Base-by-base conservation (phyloP, 805 yeast species). In the Candida manassasensis region DNA sequence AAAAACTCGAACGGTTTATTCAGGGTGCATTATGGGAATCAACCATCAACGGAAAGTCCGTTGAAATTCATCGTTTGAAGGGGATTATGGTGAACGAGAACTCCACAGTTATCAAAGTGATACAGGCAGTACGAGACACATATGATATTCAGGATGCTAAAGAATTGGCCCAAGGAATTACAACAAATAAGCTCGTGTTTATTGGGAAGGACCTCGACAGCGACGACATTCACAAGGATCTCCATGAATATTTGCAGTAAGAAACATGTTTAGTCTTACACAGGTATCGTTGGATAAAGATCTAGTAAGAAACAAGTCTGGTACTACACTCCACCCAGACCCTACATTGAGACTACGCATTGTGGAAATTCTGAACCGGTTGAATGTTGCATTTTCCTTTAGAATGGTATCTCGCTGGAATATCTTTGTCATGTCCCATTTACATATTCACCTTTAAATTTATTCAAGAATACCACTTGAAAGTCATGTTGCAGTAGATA, bases 111-210 rank as follows among this genome's bases (percentile, higher is more conserved):
- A 77, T 71, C 15, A 70, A 74, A 43, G 84, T 88, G 6, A 61
- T 93, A 8, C 98, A 93, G 55, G 97, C 95, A 9, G 98, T 93
- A 0, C 69, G 97, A 40, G 93, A 88, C 37, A 87, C 95, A 0
- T 93, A 87, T 57, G 98, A 93, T 43, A 66, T 86, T 3, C 69
- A 81, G 3, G 78, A 74, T 10, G 64, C 63, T 5, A 64, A 63
- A 2, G 34, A 41, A 12, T 48, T 54, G 29, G 64, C 69, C 4
- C 63, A 61, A 11, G 70, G 62, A 0, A 53, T 65, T 2, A 49
- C 46, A 0, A 39, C 55, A 19, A 77, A 81, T 39, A 84, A 81
- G 56, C 43, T 86, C 18, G 89, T 86, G 2, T 62, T 86, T 9
- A 86, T 86, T 27, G 96, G 96, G 1, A 81, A 84, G 55, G 69